phyloP scores from a whole-genome alignment of 2,329 filamentous ascomycete species.

The Neofusicoccum sp. region DNA sequence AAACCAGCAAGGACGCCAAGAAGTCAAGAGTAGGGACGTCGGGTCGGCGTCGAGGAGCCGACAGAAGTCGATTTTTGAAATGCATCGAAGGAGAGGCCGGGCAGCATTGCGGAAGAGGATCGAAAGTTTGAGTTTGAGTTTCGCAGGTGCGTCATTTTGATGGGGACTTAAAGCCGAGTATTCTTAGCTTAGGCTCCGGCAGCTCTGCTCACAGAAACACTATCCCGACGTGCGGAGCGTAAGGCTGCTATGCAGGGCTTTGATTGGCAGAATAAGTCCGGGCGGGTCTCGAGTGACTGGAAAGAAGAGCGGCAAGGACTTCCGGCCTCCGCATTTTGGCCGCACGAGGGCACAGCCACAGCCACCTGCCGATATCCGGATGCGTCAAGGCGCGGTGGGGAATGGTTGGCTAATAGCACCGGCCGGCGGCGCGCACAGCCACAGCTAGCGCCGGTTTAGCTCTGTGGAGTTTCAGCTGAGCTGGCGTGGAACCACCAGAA shows the following conservation, averaged over 20 bases:
- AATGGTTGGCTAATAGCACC: background rate
- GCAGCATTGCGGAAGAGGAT: too few relatives aligned
- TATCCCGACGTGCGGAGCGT: too few relatives aligned
- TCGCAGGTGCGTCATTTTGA: too few relatives aligned
- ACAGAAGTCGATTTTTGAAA: background rate
- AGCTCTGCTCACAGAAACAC: too few relatives aligned
- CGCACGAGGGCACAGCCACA: background rate
- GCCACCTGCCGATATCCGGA: background rate
- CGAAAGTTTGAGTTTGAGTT: too few relatives aligned
- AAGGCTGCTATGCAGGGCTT: too few relatives aligned
- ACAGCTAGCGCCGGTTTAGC: background rate
- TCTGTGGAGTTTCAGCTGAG: conserved; percentile 10
- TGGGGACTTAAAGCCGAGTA: too few relatives aligned
- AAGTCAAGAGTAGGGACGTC: background rate
- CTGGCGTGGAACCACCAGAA: background rate
- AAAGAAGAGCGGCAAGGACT: background rate
- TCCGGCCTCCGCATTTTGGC: background rate
- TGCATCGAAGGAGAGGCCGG: too few relatives aligned
- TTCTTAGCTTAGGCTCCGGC: too few relatives aligned
- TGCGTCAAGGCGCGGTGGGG: background rate
- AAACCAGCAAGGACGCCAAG: conserved; percentile 3
- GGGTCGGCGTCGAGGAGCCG: background rate
- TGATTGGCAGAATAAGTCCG: too few relatives aligned
- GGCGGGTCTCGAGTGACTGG: background rate
- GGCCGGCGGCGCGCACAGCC: background rate